A percentile compares a stretch with the other conserved stretches of the same genome.
phyloP scores from a whole-genome alignment of 1,139 yeast genomes.

The Candida buenavistaensis region DNA sequence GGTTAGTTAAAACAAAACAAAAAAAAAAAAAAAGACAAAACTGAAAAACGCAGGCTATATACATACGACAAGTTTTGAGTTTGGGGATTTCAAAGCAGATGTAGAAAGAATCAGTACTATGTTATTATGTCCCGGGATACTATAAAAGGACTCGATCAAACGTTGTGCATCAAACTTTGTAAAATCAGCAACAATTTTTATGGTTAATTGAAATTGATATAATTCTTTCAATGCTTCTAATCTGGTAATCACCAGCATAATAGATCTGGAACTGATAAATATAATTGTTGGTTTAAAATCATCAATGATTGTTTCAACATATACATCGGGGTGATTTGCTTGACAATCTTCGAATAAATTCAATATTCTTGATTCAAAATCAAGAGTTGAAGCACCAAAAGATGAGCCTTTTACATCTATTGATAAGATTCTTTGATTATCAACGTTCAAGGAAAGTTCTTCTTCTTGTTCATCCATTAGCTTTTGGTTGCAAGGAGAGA shows the following conservation, averaged over 20 bases:
- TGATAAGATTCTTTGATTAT: conserved; percentile 9
- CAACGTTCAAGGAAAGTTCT: conserved; percentile 5
- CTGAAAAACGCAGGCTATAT: not conserved
- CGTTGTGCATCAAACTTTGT: conserved; percentile 9
- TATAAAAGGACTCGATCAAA: conserved; percentile 8
- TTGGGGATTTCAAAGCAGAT: conserved; percentile 8
- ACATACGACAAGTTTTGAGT: conserved; percentile 8
- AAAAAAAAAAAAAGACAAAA: too few species aligned
- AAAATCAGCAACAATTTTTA: conserved; percentile 12
- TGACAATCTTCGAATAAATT: conserved; percentile 14
- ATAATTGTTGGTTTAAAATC: conserved; percentile 12
- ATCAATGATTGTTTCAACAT: conserved; percentile 12
- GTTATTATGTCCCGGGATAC: conserved; percentile 1
- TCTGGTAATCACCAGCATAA: conserved; percentile 3
- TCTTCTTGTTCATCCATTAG: conserved; percentile 5
- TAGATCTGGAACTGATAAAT: conserved; percentile 11
- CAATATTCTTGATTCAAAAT: conserved; percentile 6
- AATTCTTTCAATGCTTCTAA: conserved; percentile 8
- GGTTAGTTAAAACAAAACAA: too few species aligned
- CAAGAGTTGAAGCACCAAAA: conserved; percentile 13
- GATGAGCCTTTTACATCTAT: conserved; percentile 9
- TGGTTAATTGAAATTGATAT: conserved; percentile 4
- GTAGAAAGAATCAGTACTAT: conserved; percentile 3
- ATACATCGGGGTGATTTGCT: conserved; percentile 8
- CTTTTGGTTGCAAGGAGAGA: conserved; percentile 3